Evolutionary conservation across 257 asterid species (phyloP), one percentile per base, ranked within the genome.

Genomic region (Solanum paucissectum): DNA sequence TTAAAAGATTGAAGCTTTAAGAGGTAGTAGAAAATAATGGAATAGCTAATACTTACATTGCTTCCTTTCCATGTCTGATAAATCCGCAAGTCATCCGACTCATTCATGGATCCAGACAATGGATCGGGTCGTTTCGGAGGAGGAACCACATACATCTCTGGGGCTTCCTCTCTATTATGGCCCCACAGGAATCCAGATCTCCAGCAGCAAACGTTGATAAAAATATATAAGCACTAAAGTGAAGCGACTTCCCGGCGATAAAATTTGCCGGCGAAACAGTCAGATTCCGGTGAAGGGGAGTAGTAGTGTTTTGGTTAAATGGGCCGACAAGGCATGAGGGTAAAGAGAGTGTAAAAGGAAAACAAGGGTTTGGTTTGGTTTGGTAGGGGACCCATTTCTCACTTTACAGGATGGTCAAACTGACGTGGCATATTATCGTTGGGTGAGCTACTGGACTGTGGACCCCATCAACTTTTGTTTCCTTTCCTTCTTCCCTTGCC

Each of bases 41-140:
- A 16, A 29, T 40, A 29, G 37, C 23, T 33, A 87, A 86, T 49
- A 90, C 98, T 93, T 73, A 94, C 99, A 92, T 95, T 97, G 94
- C 97, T 95, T 91, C 99, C 99, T 93, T 97, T 96, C 99, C 99
- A 96, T 77, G 97, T 90, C 94, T 94, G 98, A 91, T 93, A 97
- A 93, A 95, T 90, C 88, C 91, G 93, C 72, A 93, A 91, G 88
- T 86, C 95, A 91, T 94, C 97, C 44, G 96, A 91, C 76, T 88
- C 93, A 60, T 90, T 89, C 2, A 92, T 86, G 92, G 98, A 95
- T 95, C 98, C 98, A 75, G 96, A 90, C 83, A 92, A 88, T 86
- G 94, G 95, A 95, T 95, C 97, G 69, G 96, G 32, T 83, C 95
- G 91, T 92, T 94, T 94, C 1, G 95, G 96, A 86, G 98, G 98